These are phyloP conservation scores for Lipomyces spencermartinsiae DNA, from an alignment of 805 yeast genomes.

Conservation along the genomic window DNA sequence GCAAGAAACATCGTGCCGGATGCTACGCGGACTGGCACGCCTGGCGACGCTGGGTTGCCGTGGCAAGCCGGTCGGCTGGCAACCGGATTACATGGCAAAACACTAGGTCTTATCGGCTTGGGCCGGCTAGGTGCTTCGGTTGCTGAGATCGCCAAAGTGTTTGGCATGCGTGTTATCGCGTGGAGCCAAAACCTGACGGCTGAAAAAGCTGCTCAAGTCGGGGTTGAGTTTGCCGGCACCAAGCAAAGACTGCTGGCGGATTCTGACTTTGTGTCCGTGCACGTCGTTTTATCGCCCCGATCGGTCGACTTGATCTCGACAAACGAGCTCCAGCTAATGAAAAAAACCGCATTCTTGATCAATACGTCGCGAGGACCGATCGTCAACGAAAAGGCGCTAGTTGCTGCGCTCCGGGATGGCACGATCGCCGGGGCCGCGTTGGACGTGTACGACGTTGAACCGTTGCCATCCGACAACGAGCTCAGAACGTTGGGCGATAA, in stretches of 20 bases:
- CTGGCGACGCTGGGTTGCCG: slow-evolving; percentile 13
- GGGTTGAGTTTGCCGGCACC: slow-evolving; percentile 24
- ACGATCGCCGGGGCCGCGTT: slow-evolving; percentile 40
- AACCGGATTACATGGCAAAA: slow-evolving; percentile 30
- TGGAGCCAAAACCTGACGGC: slow-evolving; percentile 39
- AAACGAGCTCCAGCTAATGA: slow-evolving; percentile 35
- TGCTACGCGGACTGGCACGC: slow-evolving; percentile 21
- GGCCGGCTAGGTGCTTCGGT: slow-evolving; percentile 36
- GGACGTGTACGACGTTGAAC: slow-evolving; percentile 40
- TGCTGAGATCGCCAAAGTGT: slow-evolving; percentile 34
- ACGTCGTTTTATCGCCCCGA: slow-evolving; percentile 32
- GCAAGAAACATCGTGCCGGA: slow-evolving; percentile 36
- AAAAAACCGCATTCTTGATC: slow-evolving; percentile 37
- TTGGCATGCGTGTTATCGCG: slow-evolving; percentile 39
- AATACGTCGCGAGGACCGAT: slow-evolving; percentile 41
- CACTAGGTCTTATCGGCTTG: slow-evolving; percentile 38
- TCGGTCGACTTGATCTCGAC: slow-evolving; percentile 31
- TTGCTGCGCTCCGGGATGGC: slow-evolving; percentile 28
- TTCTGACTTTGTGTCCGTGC: slow-evolving; percentile 39
- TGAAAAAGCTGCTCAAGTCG: slow-evolving; percentile 20
- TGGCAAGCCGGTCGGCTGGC: slow-evolving; percentile 40
- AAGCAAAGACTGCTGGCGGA: slow-evolving; percentile 34
- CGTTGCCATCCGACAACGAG: slow-evolving; percentile 35
- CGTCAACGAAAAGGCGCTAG: slow-evolving; percentile 37
- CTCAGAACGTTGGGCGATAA: slow-evolving; percentile 32